These are phyloP conservation scores for Paratinospora sagittata DNA, from an alignment of 164 flowering plant species.

Conservation along the genomic window DNA sequence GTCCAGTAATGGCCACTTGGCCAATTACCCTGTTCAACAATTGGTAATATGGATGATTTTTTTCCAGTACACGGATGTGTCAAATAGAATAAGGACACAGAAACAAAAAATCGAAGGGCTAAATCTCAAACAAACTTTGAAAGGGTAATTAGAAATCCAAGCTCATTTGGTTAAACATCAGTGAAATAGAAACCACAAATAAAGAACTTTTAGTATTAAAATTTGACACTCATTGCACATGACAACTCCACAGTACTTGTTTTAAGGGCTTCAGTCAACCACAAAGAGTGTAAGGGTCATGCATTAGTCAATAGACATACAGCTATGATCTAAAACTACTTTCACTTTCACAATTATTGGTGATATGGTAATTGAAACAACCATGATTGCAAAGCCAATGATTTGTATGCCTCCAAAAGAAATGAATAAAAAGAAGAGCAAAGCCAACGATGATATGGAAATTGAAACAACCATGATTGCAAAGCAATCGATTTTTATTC, in stretches of 20 bases:
- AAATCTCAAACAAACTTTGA: not conserved
- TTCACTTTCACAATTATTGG: not conserved
- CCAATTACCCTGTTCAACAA: conserved; percentile 58
- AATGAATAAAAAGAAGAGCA: not conserved
- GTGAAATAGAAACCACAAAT: not conserved
- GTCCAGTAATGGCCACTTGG: conserved; percentile 65
- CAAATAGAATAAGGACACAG: not conserved
- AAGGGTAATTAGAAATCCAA: not conserved
- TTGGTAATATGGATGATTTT: not conserved
- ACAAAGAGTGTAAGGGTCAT: not conserved
- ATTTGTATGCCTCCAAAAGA: not conserved
- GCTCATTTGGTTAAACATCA: not conserved
- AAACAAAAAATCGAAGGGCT: not conserved
- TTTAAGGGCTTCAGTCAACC: not conserved
- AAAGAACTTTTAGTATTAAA: not conserved
- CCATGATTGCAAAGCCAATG: too few relatives aligned
- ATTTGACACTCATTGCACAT: not conserved
- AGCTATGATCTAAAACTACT: not conserved
- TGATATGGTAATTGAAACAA: not conserved
- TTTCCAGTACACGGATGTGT: not conserved
- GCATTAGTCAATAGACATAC: not conserved
- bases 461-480: not conserved
- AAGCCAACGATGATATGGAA: too few relatives aligned
- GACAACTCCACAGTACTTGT: not conserved
- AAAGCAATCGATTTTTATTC: not conserved